Conservation (phyloP, 2,329 filamentous ascomycete genomes). For the Kalaharituber pfeilii region DNA sequence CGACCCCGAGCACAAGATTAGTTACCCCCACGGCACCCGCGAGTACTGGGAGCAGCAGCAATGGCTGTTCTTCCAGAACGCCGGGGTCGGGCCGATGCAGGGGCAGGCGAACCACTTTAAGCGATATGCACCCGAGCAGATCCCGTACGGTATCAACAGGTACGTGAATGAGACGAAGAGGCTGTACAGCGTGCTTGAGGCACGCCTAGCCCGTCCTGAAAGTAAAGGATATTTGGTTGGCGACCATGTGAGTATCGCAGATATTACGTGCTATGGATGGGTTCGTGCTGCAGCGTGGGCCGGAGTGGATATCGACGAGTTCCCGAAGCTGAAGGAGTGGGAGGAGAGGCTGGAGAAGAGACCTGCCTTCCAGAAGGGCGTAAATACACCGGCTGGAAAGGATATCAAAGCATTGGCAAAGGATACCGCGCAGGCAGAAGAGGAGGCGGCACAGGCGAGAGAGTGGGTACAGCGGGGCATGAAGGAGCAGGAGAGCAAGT, state of each 20-base stretch:
- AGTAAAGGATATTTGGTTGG: slow-evolving; percentile 48
- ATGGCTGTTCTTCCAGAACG: slow-evolving; percentile 64
- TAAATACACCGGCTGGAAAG: slow-evolving; percentile 44
- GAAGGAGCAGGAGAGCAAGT: slow-evolving; percentile 46
- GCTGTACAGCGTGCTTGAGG: slow-evolving; percentile 61
- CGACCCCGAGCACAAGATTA: slow-evolving; percentile 66
- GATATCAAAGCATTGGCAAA: slow-evolving; percentile 36
- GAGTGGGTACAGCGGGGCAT: slow-evolving; percentile 53
- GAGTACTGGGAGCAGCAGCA: slow-evolving; percentile 67
- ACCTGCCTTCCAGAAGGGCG: slow-evolving; percentile 56
- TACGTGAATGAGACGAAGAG: slow-evolving; percentile 74
- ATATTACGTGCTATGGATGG: slow-evolving; percentile 71
- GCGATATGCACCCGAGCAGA: slow-evolving; percentile 65
- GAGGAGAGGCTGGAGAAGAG: slow-evolving; percentile 51
- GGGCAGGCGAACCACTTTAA: slow-evolving; percentile 71
- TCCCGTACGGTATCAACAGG: slow-evolving; percentile 64
- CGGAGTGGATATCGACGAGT: slow-evolving; percentile 54
- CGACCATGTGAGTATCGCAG: slow-evolving; percentile 54
- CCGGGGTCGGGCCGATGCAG: slow-evolving; percentile 67
- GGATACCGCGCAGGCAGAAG: slow-evolving; percentile 35
- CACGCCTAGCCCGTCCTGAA: slow-evolving; percentile 42
- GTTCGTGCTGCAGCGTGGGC: slow-evolving; percentile 42
- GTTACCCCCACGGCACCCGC: slow-evolving; percentile 51
- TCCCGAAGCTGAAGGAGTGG: slow-evolving; percentile 62
- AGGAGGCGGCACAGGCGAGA: slow-evolving; percentile 35